Evolutionary conservation across 176 grass and related monocot genomes (phyloP), one percentile per base, ranked within the genome.

Genomic region (Triticum monococcum): DNA sequence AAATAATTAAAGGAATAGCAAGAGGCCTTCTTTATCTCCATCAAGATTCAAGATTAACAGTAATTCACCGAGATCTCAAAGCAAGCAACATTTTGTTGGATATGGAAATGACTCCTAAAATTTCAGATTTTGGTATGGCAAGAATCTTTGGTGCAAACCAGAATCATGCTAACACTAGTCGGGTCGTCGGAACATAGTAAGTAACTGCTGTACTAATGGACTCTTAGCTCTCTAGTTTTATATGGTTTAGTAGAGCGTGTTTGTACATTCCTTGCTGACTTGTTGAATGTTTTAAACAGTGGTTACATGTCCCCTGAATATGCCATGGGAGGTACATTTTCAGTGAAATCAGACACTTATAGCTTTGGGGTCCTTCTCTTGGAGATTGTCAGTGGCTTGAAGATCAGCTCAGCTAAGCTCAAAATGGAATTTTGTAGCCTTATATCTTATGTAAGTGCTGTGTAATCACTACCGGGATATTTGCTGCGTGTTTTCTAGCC

Each of bases 61-160:
- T 93, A 85, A 81, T 81, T 13, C 77, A 87, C 48, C 62, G 85
- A 64, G 85, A 87, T 56, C 77, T 90, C 20, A 93, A 93, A 67
- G 77, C 85, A 54, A 85, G 85, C 61, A 93, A 93, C 38, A 72
- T 90, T 4, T 79, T 93, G 33, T 50, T 93, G 14, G 91, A 93
- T 52, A 20, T 13, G 0, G 40, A 79, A 9, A 85, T 93, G 71
- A 83, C 13, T 9, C 81, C 91, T 2, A 93, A 93, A 62, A 93
- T 93, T 67, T 90, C 91, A 57, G 91, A 93, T 76, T 93, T 93
- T 18, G 88, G 88, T 18, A 88, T 86, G 69, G 91, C 85, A 30
- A 88, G 85, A 26, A 88, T 88, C 18, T 93, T 90, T 33, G 20
- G 78, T 2, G n/a, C 75, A 0, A 38, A 88, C 5, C 56, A 93